These are phyloP conservation scores for Talaromyces sp. DNA, from an alignment of 2,329 filamentous ascomycete species.

Conservation along the genomic window DNA sequence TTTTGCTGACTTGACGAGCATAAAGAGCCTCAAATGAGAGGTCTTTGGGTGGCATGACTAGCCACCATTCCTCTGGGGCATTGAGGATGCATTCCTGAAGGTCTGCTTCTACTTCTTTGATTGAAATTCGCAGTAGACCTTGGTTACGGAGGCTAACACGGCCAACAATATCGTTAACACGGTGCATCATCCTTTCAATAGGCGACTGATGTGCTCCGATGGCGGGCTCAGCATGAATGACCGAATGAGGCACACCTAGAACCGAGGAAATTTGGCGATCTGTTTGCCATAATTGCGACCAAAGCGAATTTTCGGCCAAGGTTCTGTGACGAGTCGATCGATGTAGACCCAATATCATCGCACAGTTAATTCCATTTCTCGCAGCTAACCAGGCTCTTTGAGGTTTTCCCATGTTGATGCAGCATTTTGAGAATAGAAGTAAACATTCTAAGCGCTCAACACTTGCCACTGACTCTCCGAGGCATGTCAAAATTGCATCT, in stretches of 20 bases:
- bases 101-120: not conserved
- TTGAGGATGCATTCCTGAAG: not conserved
- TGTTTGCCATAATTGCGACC: not conserved
- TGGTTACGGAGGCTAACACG: not conserved
- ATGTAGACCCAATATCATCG: not conserved
- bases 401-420: constrained; percentile 1
- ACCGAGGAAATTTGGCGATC: not conserved
- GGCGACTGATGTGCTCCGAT: not conserved
- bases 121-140: not conserved
- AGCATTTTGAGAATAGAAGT: not conserved
- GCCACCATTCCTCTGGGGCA: not conserved
- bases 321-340: not conserved
- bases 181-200: not conserved
- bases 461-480: not conserved
- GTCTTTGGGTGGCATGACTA: not conserved
- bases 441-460: not conserved
- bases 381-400: not conserved
- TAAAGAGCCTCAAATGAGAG: not conserved
- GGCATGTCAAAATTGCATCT: not conserved
- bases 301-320: not conserved
- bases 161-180: not conserved
- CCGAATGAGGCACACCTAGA: not conserved
- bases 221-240: not conserved
- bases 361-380: not conserved
- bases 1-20: not conserved